A percentile compares a stretch with the other conserved stretches of the same genome.
Conservation (phyloP, 2,329 filamentous ascomycete genomes). For the Stagonosporopsis chrysanthemi region DNA sequence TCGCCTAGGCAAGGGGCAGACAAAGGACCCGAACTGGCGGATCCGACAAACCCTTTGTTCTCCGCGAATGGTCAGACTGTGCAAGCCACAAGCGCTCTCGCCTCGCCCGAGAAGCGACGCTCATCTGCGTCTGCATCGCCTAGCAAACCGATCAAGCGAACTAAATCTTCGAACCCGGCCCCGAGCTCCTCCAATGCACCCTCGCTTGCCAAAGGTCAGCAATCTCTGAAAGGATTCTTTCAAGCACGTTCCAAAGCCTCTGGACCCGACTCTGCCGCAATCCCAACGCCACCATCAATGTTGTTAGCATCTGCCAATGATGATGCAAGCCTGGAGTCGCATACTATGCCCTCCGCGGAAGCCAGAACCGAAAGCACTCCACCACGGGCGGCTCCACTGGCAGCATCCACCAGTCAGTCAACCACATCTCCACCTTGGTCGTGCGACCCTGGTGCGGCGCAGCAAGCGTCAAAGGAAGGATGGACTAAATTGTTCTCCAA, state of each 20-base stretch:
- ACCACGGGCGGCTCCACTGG: constrained; percentile 7
- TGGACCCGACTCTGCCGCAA: constrained; percentile 11
- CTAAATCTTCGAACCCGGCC: constrained; percentile 53
- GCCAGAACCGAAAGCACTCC: constrained; percentile 8
- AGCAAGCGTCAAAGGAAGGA: constrained; percentile 72
- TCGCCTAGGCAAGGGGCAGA: constrained; percentile 13
- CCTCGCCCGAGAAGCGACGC: constrained; percentile 42
- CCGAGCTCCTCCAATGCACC: constrained; percentile 33
- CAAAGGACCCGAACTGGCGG: constrained; percentile 14
- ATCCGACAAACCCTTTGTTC: constrained; percentile 24
- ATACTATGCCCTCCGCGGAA: background rate
- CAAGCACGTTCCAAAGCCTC: constrained; percentile 45
- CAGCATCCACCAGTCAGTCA: constrained; percentile 9
- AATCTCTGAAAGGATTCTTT: constrained; percentile 81
- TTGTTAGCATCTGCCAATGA: constrained; percentile 2
- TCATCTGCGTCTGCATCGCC: constrained; percentile 29
- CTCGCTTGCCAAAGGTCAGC: constrained; percentile 57
- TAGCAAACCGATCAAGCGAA: constrained; percentile 54
- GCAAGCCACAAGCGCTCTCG: constrained; percentile 28
- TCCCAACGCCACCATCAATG: constrained; percentile 8
- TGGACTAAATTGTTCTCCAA: constrained; percentile 87
- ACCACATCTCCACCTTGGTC: constrained; percentile 16
- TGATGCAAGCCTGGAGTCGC: constrained; percentile 5
- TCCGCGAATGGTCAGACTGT: constrained; percentile 1
- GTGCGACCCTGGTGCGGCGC: constrained; percentile 53